A percentile compares a stretch with the other conserved stretches of the same genome.
These are phyloP conservation scores for Parastagonospora avenae DNA, from an alignment of 2,329 filamentous ascomycete genomes.

Conservation along the genomic window DNA sequence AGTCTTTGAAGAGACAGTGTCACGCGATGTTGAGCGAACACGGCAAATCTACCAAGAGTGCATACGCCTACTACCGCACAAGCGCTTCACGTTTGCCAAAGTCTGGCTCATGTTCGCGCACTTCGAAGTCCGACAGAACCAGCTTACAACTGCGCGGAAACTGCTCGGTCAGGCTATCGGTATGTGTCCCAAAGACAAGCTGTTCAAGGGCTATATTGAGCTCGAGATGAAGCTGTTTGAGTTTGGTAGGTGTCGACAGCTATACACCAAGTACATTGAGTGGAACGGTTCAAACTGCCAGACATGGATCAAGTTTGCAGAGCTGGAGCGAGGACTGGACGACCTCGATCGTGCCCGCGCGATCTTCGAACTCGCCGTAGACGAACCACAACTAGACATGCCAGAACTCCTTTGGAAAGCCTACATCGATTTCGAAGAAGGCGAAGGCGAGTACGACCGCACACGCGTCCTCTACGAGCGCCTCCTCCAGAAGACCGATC, in stretches of 20 bases:
- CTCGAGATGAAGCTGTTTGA: conserved; percentile 93
- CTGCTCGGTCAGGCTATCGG: conserved; percentile 88
- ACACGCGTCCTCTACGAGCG: conserved; percentile 86
- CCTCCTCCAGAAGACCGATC: conserved; percentile 90
- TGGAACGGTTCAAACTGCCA: conserved; percentile 90
- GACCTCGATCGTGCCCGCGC: conserved; percentile 85
- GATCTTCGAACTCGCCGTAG: conserved; percentile 89
- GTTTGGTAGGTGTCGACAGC: conserved; percentile 84
- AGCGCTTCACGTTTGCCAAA: conserved; percentile 97
- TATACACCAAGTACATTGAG: conserved; percentile 93
- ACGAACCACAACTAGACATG: conserved; percentile 88
- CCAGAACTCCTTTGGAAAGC: conserved; percentile 97
- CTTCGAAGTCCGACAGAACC: conserved; percentile 87
- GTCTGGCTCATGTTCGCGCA: conserved; percentile 93
- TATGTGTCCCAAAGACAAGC: conserved; percentile 92
- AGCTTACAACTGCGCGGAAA: conserved; percentile 81
- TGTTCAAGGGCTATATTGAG: conserved; percentile 93
- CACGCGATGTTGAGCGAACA: conserved; percentile 76
- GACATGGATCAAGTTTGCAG: conserved; percentile 96
- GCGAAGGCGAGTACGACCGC: conserved; percentile 86
- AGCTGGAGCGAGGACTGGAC: conserved; percentile 88
- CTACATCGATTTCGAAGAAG: conserved; percentile 98
- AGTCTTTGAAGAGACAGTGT: conserved; percentile 89
- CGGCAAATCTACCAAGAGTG: conserved; percentile 91
- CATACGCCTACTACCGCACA: conserved; percentile 86